These are phyloP conservation scores for Rugonectria rugulosa DNA, from an alignment of 2,329 filamentous ascomycete genomes.

Conservation along the genomic window DNA sequence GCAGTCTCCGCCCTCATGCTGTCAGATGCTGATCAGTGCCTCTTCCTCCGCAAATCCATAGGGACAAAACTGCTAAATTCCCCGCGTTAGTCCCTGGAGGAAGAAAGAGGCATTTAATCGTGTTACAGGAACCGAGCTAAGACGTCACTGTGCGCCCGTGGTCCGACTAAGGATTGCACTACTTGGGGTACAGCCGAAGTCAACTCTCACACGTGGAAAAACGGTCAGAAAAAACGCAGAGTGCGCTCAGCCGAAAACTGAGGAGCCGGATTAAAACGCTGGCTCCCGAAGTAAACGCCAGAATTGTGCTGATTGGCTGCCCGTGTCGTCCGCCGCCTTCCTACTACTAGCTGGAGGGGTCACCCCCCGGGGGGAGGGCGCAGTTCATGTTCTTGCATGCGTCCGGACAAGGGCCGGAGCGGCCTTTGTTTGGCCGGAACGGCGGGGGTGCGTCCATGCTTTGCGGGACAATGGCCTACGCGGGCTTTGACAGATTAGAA, in stretches of 20 bases:
- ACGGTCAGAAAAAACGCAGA: no score
- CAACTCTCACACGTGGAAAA: no score
- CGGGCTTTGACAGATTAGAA: constrained; percentile 13
- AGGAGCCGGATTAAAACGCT: constrained; percentile 9
- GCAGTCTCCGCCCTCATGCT: neutral
- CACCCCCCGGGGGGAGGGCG: constrained; percentile 16
- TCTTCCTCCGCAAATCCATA: constrained; percentile 1
- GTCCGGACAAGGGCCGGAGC: constrained; percentile 2
- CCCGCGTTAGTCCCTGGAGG: constrained; percentile 4
- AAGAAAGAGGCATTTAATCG: constrained; percentile 20
- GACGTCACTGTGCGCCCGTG: constrained; percentile 20
- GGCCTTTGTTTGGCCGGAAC: constrained; percentile 7
- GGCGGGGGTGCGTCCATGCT: constrained; percentile 4
- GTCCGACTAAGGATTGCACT: constrained; percentile 29
- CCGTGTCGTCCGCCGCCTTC: constrained; percentile 3
- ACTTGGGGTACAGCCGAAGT: no score
- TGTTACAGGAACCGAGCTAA: constrained; percentile 8
- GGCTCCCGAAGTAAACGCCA: constrained; percentile 39
- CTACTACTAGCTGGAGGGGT: constrained; percentile 9
- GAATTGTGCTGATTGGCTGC: constrained; percentile 35
- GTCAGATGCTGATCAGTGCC: neutral
- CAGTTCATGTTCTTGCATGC: constrained; percentile 22
- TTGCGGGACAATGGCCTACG: constrained; percentile 16
- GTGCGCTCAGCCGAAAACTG: no score
- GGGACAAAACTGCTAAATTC: neutral